A percentile compares a stretch with the other conserved stretches of the same genome.
phyloP scores from a whole-genome alignment of 805 yeast genomes.

The Saccharomycopsis microspora region DNA sequence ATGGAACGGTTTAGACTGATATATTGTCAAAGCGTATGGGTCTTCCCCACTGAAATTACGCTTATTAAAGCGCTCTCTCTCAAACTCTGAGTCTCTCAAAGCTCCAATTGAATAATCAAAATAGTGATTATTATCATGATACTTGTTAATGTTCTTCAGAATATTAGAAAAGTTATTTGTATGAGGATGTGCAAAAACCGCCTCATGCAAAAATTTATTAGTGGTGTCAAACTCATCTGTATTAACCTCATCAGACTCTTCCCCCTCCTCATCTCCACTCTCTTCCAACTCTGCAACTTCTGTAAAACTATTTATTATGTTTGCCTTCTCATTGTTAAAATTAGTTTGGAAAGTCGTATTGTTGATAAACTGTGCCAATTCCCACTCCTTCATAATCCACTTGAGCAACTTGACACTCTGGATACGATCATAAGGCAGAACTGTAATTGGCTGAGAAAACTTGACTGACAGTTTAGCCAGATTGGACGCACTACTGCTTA shows the following conservation, averaged over 20 bases:
- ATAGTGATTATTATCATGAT: constrained; percentile 2
- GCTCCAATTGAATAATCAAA: constrained; percentile 12
- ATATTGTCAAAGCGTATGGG: constrained; percentile 12
- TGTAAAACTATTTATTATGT: constrained; percentile 11
- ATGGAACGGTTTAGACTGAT: constrained; percentile 14
- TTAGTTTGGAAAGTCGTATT: constrained; percentile 13
- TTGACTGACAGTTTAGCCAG: constrained; percentile 34
- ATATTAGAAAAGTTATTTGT: constrained; percentile 2
- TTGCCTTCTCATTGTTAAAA: constrained; percentile 24
- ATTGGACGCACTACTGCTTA: constrained; percentile 22
- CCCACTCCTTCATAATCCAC: constrained; percentile 44
- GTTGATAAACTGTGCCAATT: constrained; percentile 25
- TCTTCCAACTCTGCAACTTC: not conserved
- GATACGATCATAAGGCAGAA: constrained; percentile 40
- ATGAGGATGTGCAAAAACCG: not conserved
- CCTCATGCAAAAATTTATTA: not conserved
- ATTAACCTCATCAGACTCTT: not conserved
- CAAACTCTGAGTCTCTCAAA: constrained; percentile 2
- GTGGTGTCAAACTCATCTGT: not conserved
- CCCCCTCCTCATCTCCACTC: not conserved
- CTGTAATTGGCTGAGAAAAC: constrained; percentile 38
- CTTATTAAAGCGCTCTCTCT: not conserved
- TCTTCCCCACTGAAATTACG: not conserved
- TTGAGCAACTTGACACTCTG: constrained; percentile 38
- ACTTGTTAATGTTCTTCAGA: not conserved